Percentiles rank a stretch among this genome's conserved stretches.
Evolutionary conservation across 73 alveolate genomes (phyloP).

Genomic region (Stentor coeruleus): DNA sequence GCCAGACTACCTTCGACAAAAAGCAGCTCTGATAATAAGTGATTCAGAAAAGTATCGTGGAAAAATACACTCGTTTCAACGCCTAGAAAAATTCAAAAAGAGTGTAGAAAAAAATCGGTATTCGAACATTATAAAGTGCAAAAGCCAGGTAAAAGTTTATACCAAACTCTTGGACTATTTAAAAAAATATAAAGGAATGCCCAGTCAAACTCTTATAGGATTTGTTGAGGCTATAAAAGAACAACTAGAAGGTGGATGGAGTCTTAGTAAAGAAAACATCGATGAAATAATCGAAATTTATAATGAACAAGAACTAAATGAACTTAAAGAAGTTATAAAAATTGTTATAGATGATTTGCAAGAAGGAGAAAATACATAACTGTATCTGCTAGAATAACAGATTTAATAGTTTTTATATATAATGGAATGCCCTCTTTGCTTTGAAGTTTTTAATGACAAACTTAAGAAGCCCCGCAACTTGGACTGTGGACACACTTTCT

Average conservation of each 20-base stretch:
- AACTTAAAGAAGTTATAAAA: neutral
- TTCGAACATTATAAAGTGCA: neutral
- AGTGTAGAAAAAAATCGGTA: neutral
- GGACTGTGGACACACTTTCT: conserved; percentile 81
- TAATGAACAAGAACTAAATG: neutral
- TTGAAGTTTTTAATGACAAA: conserved; percentile 51
- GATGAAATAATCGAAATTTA: neutral
- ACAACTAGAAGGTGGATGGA: neutral
- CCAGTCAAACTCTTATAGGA: neutral
- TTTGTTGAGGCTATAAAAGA: conserved; percentile 17
- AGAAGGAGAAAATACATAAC: no score
- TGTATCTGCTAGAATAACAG: no score
- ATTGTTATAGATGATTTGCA: neutral
- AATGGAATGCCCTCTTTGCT: conserved; percentile 85
- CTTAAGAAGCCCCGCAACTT: conserved; percentile 64
- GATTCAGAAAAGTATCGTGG: neutral
- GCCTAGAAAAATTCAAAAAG: neutral
- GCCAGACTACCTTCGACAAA: neutral
- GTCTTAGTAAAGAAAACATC: neutral
- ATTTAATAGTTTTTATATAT: no score
- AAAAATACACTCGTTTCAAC: neutral
- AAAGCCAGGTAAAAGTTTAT: neutral
- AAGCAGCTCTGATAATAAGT: neutral
- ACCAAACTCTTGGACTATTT: neutral
- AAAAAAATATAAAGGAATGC: neutral